phyloP scores from a whole-genome alignment of 257 asterid species.

The Paraleonurus japonicus region DNA sequence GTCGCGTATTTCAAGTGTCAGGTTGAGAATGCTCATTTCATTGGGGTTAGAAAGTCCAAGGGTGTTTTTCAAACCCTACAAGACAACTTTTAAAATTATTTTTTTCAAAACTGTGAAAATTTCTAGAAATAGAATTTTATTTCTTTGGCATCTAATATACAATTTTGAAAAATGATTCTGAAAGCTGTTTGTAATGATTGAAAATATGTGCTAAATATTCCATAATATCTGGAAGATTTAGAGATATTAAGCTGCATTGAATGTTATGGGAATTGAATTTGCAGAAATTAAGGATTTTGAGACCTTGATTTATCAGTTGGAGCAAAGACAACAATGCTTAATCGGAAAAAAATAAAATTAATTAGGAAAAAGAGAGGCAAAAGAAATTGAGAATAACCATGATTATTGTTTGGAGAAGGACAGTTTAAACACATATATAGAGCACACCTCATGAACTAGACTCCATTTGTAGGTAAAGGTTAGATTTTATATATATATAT shows the following conservation, averaged over 20 bases:
- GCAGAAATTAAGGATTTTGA: neutral
- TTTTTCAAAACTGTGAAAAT: no score
- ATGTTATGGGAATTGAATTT: neutral
- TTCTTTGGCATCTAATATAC: no score
- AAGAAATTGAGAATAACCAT: neutral
- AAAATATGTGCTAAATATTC: conserved; percentile 49
- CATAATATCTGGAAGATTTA: conserved; percentile 34
- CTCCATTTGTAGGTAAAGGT: no score
- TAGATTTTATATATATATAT: no score
- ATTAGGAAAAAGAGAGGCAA: neutral
- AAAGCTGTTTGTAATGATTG: no score
- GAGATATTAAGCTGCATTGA: neutral
- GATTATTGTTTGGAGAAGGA: neutral
- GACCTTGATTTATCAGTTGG: conserved; percentile 51
- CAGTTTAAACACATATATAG: neutral
- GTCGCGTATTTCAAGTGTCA: conserved; percentile 47
- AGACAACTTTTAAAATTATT: no score
- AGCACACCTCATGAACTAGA: no score
- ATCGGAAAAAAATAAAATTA: neutral
- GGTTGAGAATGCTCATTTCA: conserved; percentile 44
- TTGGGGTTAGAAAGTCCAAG: conserved; percentile 38
- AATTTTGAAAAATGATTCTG: no score
- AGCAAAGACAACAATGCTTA: conserved; percentile 54
- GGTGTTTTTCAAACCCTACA: no score
- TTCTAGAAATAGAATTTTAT: no score